These are phyloP conservation scores for Serendipita sp. DNA, from an alignment of 768 basidiomycete species.

Conservation along the genomic window DNA sequence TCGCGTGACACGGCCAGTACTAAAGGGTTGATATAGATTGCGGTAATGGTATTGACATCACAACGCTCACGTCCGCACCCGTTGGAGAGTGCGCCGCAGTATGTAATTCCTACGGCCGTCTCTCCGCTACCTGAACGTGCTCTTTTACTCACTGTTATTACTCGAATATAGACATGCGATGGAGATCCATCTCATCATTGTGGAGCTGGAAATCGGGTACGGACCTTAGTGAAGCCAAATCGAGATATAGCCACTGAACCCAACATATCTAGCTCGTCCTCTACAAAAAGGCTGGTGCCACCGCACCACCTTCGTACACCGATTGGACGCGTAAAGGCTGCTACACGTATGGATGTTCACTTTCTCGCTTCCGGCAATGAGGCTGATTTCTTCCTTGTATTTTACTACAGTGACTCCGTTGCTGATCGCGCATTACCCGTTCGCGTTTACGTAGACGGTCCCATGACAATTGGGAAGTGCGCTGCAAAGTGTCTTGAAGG, in stretches of 20 bases:
- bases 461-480: background rate
- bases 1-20: background rate
- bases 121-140: too few species aligned
- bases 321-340: background rate
- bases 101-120: too few species aligned
- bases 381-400: background rate
- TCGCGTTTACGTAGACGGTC: constrained; percentile 20
- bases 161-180: too few species aligned
- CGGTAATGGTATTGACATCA: background rate
- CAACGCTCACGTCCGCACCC: background rate
- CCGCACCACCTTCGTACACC: too few species aligned
- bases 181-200: too few species aligned
- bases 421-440: background rate
- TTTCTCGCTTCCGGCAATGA: background rate
- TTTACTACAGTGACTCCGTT: background rate
- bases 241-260: too few species aligned
- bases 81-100: background rate
- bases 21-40: background rate
- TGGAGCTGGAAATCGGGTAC: too few species aligned
- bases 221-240: too few species aligned
- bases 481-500: background rate
- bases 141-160: too few species aligned
- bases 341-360: background rate
- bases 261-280: too few species aligned
- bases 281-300: too few species aligned